These are phyloP conservation scores for Mortierella sp. DNA, from an alignment of 371 early-diverging fungal genomes.

Conservation along the genomic window DNA sequence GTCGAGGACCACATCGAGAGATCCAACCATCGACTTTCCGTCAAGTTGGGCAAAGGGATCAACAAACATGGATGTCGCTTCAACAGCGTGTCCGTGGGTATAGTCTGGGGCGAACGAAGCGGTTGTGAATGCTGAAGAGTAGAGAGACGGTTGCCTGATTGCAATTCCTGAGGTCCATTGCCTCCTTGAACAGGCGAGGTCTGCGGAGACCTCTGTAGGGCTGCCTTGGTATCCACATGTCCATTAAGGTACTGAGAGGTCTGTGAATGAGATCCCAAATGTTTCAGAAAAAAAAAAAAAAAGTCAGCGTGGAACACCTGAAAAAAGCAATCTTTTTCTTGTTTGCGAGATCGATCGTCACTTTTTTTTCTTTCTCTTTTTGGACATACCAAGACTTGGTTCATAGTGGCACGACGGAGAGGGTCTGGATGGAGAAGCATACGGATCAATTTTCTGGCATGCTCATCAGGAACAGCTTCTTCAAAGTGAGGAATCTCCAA, in stretches of 20 bases:
- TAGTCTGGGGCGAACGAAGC: neutral
- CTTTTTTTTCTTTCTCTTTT: too few species aligned
- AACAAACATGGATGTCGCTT: conserved; percentile 1
- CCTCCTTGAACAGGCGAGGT: neutral
- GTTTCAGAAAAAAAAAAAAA: conserved; percentile 2
- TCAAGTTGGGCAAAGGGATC: conserved; percentile 4
- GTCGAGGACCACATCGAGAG: neutral
- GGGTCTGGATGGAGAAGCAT: conserved; percentile 37
- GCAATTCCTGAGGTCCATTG: neutral
- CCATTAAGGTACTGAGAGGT: neutral
- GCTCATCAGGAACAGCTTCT: conserved; percentile 24
- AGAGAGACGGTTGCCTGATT: neutral
- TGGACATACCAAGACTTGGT: conserved; percentile 37
- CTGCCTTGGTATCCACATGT: too few species aligned
- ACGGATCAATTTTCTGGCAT: conserved; percentile 30
- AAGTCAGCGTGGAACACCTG: neutral
- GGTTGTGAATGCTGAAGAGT: neutral
- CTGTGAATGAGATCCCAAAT: conserved; percentile 19
- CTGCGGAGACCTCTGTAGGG: too few species aligned
- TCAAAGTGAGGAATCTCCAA: conserved; percentile 46
- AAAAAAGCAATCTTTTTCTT: neutral
- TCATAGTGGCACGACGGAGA: conserved; percentile 28
- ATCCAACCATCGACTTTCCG: neutral
- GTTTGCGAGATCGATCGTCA: neutral
- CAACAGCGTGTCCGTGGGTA: neutral